These are phyloP conservation scores for Geoglossum glabrum DNA, from an alignment of 495 filamentous ascomycete species.

Conservation along the genomic window DNA sequence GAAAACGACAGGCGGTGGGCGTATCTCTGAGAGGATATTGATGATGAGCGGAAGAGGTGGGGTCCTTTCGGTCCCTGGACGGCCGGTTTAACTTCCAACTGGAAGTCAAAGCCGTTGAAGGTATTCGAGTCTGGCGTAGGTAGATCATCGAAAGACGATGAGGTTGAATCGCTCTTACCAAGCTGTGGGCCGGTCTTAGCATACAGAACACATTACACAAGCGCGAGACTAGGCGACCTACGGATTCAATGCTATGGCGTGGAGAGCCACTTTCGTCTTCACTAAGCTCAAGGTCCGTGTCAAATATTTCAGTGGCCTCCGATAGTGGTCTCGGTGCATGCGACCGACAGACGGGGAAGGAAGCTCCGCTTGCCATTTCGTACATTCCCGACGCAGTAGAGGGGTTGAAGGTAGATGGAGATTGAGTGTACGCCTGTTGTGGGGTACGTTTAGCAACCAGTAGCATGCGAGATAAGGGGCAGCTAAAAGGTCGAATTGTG, in stretches of 20 bases:
- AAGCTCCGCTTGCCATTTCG: constrained; percentile 12
- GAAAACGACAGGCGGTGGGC: constrained; percentile 44
- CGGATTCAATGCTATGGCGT: constrained; percentile 43
- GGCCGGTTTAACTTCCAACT: constrained; percentile 33
- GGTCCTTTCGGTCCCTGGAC: constrained; percentile 70
- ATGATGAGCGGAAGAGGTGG: constrained; percentile 57
- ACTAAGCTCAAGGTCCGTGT: constrained; percentile 52
- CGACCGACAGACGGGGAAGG: constrained; percentile 5
- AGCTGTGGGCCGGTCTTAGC: constrained; percentile 21
- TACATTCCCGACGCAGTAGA: background rate
- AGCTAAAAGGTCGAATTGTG: background rate
- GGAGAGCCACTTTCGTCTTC: constrained; percentile 42
- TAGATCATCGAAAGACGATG: constrained; percentile 57
- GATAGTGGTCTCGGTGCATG: constrained; percentile 30
- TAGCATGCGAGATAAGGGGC: background rate
- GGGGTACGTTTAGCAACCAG: background rate
- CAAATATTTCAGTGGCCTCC: constrained; percentile 47
- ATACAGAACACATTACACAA: background rate
- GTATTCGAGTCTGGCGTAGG: constrained; percentile 42
- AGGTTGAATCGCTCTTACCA: constrained; percentile 48
- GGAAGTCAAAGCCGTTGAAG: constrained; percentile 26
- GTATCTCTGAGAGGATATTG: constrained; percentile 29
- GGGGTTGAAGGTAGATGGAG: background rate
- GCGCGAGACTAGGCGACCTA: constrained; percentile 19
- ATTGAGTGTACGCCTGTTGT: background rate